Percentiles rank a stretch among this genome's conserved stretches.
Evolutionary conservation across 345 rosid genomes (phyloP).

Genomic region (Citrus unshiu): DNA sequence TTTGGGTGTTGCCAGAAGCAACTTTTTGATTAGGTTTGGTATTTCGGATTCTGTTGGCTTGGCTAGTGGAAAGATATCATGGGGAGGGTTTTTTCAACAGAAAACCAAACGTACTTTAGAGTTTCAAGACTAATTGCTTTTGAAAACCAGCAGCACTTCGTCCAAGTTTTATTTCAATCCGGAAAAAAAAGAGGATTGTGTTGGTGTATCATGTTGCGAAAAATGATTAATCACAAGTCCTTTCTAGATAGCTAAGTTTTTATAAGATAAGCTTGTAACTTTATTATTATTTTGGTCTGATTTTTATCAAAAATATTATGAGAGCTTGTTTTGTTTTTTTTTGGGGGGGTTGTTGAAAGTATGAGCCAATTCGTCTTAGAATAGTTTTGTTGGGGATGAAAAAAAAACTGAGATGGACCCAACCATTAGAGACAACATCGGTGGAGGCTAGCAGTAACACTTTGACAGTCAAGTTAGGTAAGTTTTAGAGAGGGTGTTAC

Average conservation of each 20-base stretch:
- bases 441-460: no score
- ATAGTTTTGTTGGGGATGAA: no score
- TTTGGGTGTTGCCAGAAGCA: slow-evolving; percentile 5
- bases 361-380: no score
- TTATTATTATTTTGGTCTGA: no score
- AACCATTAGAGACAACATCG: no score
- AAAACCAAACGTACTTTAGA: neutral
- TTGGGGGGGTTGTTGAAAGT: no score
- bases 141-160: neutral
- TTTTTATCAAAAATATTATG: no score
- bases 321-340: no score
- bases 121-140: neutral
- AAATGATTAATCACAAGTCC: neutral
- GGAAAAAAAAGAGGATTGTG: neutral
- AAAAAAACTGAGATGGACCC: no score
- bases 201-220: neutral
- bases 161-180: neutral
- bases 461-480: no score
- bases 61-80: neutral
- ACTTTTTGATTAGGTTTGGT: neutral
- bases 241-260: neutral
- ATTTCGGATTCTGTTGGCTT: neutral
- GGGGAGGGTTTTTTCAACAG: neutral
- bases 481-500: no score
- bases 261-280: neutral